A percentile compares a stretch with the other conserved stretches of the same genome.
These are phyloP conservation scores for Nigrospora osmanthi DNA, from an alignment of 2,329 filamentous ascomycete species.

Conservation along the genomic window DNA sequence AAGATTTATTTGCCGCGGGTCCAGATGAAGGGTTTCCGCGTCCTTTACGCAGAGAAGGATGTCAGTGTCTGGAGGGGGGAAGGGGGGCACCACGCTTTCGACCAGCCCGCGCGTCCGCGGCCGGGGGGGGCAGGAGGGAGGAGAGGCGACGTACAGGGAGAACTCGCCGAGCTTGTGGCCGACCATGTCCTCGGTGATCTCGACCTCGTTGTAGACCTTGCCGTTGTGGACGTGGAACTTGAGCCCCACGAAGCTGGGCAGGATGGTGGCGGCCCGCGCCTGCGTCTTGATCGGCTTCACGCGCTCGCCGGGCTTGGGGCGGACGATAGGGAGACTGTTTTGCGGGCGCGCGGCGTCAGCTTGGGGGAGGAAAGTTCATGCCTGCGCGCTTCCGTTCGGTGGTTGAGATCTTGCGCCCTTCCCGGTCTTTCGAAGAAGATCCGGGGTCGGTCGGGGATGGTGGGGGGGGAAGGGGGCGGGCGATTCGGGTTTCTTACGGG, in stretches of 20 bases:
- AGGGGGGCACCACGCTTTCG: no score
- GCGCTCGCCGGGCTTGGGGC: constrained; percentile 51
- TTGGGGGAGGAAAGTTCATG: not conserved
- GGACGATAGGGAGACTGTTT: constrained; percentile 54
- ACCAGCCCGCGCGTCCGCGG: no score
- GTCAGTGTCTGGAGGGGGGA: not conserved
- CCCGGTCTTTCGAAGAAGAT: no score
- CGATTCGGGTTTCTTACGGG: constrained; percentile 42
- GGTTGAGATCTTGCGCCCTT: not conserved
- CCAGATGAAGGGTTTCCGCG: constrained; percentile 52
- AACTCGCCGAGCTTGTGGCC: constrained; percentile 94
- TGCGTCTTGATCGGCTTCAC: constrained; percentile 74
- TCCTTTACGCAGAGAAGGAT: constrained; percentile 28
- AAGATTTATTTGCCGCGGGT: constrained; percentile 20
- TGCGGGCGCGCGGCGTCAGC: not conserved
- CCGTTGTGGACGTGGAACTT: constrained; percentile 90
- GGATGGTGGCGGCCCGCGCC: constrained; percentile 79
- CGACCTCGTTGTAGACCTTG: constrained; percentile 75
- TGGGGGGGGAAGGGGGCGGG: no score
- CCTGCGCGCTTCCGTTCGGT: not conserved
- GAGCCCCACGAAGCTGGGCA: constrained; percentile 86
- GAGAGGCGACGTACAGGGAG: constrained; percentile 60
- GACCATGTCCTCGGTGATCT: constrained; percentile 92
- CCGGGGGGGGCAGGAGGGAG: not conserved
- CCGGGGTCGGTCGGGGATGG: no score